Conservation (phyloP, 805 yeast genomes). For the Cyberlindnera maclurae region DNA sequence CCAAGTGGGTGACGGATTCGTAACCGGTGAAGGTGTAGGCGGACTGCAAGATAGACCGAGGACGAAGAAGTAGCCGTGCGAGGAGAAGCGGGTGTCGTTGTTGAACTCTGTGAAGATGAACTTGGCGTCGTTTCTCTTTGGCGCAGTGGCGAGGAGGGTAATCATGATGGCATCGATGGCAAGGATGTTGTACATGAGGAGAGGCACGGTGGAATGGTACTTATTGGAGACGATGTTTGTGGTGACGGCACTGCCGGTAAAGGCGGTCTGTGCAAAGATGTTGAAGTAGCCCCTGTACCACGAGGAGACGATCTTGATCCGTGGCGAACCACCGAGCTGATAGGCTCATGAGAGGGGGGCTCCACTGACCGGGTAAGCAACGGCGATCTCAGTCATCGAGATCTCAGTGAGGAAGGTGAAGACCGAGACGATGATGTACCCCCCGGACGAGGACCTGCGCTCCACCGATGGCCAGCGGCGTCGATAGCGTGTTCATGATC, state of each 20-base stretch:
- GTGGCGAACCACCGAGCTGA: constrained; percentile 22
- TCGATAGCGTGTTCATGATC: constrained; percentile 21
- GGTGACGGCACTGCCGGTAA: constrained; percentile 19
- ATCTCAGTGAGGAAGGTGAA: constrained; percentile 22
- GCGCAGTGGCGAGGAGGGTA: constrained; percentile 17
- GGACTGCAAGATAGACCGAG: constrained; percentile 22
- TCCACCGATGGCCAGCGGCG: constrained; percentile 21
- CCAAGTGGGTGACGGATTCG: constrained; percentile 30
- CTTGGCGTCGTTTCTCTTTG: constrained; percentile 19
- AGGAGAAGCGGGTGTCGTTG: constrained; percentile 20
- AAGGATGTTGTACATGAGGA: constrained; percentile 16
- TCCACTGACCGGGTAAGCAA: constrained; percentile 28
- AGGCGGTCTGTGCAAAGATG: constrained; percentile 23
- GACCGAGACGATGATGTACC: constrained; percentile 21
- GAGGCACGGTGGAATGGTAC: constrained; percentile 18
- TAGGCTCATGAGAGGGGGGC: constrained; percentile 32
- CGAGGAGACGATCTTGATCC: constrained; percentile 22
- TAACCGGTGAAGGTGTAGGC: constrained; percentile 27
- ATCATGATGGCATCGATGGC: constrained; percentile 18
- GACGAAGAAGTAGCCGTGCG: constrained; percentile 23
- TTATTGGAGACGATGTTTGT: constrained; percentile 20
- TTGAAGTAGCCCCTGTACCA: constrained; percentile 27
- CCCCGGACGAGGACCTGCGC: constrained; percentile 24
- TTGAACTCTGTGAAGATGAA: constrained; percentile 22
- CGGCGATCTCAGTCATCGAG: constrained; percentile 27